Conservation (phyloP, 805 yeast genomes). For the Candida xyloterini region DNA sequence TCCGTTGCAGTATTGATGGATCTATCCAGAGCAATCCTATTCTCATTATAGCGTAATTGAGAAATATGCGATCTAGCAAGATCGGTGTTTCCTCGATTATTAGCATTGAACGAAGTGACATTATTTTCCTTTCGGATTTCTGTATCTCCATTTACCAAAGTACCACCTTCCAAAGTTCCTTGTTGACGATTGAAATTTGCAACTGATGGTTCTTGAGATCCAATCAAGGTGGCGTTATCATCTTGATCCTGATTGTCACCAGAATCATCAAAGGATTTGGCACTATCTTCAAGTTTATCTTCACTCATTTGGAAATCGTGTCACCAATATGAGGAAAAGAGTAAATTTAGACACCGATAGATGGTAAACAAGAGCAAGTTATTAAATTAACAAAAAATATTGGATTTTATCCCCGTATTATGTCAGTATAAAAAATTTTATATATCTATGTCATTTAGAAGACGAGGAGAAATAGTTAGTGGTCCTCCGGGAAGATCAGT, state of each 20-base stretch:
- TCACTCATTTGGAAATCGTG: constrained; percentile 4
- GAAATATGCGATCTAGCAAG: constrained; percentile 48
- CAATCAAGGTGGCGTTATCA: constrained; percentile 25
- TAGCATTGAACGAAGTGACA: constrained; percentile 13
- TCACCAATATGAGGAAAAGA: background rate
- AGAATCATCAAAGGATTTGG: background rate
- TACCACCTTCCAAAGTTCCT: constrained; percentile 29
- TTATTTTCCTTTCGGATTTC: constrained; percentile 7
- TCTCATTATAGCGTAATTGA: constrained; percentile 75
- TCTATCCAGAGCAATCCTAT: constrained; percentile 60
- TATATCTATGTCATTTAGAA: constrained; percentile 52
- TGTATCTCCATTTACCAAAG: constrained; percentile 26
- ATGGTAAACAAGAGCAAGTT: constrained; percentile 2
- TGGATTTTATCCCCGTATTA: constrained; percentile 2
- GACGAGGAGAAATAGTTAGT: constrained; percentile 48
- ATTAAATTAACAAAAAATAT: background rate
- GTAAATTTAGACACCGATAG: background rate
- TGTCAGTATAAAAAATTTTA: constrained; percentile 4
- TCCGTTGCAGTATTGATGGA: constrained; percentile 53
- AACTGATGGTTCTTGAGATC: constrained; percentile 17
- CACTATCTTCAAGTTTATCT: constrained; percentile 1
- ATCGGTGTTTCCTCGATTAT: constrained; percentile 26
- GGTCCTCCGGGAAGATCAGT: constrained; percentile 11
- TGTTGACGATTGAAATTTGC: constrained; percentile 22
- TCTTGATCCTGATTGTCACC: constrained; percentile 10